These are phyloP conservation scores for Candida sonorensis DNA, from an alignment of 805 yeast species.

Conservation along the genomic window DNA sequence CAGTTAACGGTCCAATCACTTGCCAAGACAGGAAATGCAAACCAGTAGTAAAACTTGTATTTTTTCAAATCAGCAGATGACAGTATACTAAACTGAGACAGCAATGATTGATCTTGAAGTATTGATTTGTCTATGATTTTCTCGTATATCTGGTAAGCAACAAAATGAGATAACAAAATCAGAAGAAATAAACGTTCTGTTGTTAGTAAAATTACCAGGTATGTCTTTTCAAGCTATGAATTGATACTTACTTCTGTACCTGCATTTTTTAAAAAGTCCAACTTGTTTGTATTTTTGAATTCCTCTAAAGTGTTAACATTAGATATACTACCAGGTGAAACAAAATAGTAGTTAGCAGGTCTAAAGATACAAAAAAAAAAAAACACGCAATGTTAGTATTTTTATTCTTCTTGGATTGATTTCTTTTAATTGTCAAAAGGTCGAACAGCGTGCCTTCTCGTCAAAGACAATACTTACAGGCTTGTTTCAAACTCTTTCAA, in stretches of 20 bases:
- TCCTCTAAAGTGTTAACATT: conserved; percentile 85
- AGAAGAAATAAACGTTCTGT: background rate
- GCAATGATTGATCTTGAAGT: conserved; percentile 32
- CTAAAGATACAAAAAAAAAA: conserved; percentile 1
- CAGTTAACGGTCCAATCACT: conserved; percentile 39
- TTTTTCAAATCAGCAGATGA: conserved; percentile 86
- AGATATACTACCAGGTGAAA: conserved; percentile 29
- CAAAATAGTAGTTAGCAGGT: conserved; percentile 16
- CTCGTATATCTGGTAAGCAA: conserved; percentile 10
- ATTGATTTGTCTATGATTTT: conserved; percentile 29
- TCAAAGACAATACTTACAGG: conserved; percentile 12
- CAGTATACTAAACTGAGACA: conserved; percentile 43
- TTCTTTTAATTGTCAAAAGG: too few species aligned
- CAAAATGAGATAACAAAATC: too few species aligned
- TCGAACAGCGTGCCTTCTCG: too few species aligned
- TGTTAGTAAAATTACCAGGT: too few species aligned
- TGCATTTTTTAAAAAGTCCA: conserved; percentile 39
- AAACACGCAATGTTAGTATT: conserved; percentile 1
- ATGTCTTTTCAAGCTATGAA: background rate
- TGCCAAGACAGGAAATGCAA: conserved; percentile 64
- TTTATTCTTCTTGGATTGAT: too few species aligned
- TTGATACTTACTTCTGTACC: conserved; percentile 24
- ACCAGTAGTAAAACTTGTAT: conserved; percentile 86
- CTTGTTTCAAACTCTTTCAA: conserved; percentile 4
- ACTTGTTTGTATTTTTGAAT: conserved; percentile 66